These are phyloP conservation scores for Bryopsis sp. DNA, from an alignment of 139 green algal genomes.

Conservation along the genomic window DNA sequence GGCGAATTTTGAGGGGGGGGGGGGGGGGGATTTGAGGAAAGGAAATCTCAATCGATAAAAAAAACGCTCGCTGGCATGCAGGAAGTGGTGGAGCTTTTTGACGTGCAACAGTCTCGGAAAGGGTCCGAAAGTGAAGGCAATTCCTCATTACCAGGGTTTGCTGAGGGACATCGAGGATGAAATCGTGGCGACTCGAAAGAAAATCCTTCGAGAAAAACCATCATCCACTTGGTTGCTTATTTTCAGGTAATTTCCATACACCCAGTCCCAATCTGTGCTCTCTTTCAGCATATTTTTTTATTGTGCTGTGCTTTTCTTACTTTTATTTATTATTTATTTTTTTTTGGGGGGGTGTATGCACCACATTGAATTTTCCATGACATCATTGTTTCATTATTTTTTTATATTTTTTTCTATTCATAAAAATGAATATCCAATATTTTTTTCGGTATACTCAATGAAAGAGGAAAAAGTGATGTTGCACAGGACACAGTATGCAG, in stretches of 20 bases:
- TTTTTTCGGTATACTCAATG: conserved; percentile 13
- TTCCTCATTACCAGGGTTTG: neutral
- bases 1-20: no score
- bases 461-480: conserved; percentile 24
- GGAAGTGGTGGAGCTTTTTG: conserved; percentile 20
- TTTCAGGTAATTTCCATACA: conserved; percentile 17
- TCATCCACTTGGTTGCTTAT: conserved; percentile 7
- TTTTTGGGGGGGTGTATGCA: conserved; percentile 21
- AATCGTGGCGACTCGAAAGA: neutral
- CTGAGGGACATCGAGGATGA: neutral
- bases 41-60: neutral
- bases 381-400: neutral
- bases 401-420: no score
- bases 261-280: no score
- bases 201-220: conserved; percentile 2
- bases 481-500: conserved; percentile 19
- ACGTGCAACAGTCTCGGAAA: neutral
- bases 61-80: neutral
- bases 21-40: no score
- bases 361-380: neutral
- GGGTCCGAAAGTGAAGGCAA: neutral
- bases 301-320: neutral
- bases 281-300: no score
- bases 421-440: neutral
- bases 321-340: neutral